phyloP scores from a whole-genome alignment of 2,329 filamentous ascomycete species.

The Knoxdaviesia capensis region DNA sequence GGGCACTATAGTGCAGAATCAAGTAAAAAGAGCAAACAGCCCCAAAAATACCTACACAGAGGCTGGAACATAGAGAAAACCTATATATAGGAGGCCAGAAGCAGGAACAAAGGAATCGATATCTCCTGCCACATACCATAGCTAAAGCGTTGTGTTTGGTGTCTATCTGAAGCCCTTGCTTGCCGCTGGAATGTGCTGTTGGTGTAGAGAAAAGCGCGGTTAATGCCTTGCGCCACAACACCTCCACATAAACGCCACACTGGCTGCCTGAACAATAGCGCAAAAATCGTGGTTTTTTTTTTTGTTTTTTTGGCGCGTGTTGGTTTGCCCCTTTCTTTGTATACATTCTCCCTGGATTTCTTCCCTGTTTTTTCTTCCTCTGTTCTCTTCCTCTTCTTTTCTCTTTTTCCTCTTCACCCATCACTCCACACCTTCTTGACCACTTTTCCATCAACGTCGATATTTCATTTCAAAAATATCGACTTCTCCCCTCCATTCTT shows the following conservation, averaged over 20 bases:
- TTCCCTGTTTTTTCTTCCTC: constrained; percentile 2
- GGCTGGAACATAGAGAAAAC: too few relatives aligned
- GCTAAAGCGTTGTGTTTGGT: too few relatives aligned
- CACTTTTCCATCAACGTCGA: not conserved
- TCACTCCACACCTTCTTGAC: constrained; percentile 2
- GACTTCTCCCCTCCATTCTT: not conserved
- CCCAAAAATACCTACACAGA: too few relatives aligned
- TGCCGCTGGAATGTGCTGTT: too few relatives aligned
- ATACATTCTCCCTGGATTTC: not conserved
- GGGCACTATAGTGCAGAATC: too few relatives aligned
- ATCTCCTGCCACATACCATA: too few relatives aligned
- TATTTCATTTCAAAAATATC: not conserved
- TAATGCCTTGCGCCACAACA: not conserved
- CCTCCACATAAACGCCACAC: too few relatives aligned
- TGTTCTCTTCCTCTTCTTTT: constrained; percentile 3
- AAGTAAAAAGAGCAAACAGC: too few relatives aligned
- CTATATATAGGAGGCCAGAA: too few relatives aligned
- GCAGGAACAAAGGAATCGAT: too few relatives aligned
- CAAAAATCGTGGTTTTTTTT: not conserved
- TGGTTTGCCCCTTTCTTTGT: not conserved
- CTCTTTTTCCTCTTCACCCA: constrained; percentile 9
- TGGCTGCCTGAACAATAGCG: too few relatives aligned
- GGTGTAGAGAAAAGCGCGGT: not conserved
- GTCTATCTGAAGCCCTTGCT: too few relatives aligned
- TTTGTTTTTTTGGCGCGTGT: not conserved